Conservation (phyloP, 768 basidiomycete genomes). For the Clavulina sp. region DNA sequence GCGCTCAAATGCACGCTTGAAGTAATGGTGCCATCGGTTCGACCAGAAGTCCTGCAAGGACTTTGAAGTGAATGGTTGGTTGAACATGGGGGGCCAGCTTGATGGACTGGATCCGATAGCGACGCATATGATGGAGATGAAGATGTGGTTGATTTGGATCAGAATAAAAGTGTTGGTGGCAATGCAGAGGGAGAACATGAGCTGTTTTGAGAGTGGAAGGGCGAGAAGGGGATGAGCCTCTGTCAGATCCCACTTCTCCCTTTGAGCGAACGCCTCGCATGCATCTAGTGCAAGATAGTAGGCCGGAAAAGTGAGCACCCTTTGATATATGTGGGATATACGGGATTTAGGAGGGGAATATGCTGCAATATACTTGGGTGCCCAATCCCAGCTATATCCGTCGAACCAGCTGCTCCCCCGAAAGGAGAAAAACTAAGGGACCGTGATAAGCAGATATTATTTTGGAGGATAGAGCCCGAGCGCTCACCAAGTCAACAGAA, state of each 20-base stretch:
- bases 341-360: too few species aligned
- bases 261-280: too few species aligned
- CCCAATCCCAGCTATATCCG: too few species aligned
- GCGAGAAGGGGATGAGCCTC: slow-evolving; percentile 3
- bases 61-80: slow-evolving; percentile 5
- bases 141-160: slow-evolving; percentile 1
- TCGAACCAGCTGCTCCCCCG: too few species aligned
- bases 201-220: slow-evolving; percentile 6
- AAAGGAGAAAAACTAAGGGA: too few species aligned
- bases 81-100: slow-evolving; percentile 10
- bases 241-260: not conserved
- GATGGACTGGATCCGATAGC: slow-evolving; percentile 1
- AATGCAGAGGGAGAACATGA: slow-evolving; percentile 1
- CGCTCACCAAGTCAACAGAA: slow-evolving; percentile 3
- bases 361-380: too few species aligned
- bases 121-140: slow-evolving; percentile 4
- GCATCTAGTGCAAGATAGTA: too few species aligned
- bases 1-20: slow-evolving; percentile 8
- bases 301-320: too few species aligned
- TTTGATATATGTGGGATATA: too few species aligned
- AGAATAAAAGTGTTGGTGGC: not conserved
- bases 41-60: slow-evolving; percentile 11
- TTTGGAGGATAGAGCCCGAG: slow-evolving; percentile 4
- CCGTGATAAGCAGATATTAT: too few species aligned
- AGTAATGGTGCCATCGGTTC: slow-evolving; percentile 10